phyloP scores from a whole-genome alignment of 2,329 filamentous ascomycete species.

The Pseudogymnoascus sp. region DNA sequence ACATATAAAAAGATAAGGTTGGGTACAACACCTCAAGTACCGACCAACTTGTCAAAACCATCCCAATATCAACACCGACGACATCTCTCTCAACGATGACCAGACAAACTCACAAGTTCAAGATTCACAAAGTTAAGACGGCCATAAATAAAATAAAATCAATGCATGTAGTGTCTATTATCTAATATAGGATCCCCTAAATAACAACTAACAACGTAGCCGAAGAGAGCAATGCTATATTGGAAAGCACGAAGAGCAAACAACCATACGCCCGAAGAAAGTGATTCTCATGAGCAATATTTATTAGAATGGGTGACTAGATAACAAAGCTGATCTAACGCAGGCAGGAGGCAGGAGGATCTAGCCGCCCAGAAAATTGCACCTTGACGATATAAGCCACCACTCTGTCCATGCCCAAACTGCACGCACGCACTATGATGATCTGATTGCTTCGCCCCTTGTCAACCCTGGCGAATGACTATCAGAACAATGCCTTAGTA shows the following conservation, averaged over 20 bases:
- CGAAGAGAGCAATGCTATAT: slow-evolving; percentile 7
- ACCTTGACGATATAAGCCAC: slow-evolving; percentile 4
- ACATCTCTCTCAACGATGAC: background rate
- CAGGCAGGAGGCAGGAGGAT: slow-evolving; percentile 21
- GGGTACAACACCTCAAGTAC: background rate
- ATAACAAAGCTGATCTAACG: slow-evolving; percentile 26
- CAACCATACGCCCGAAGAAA: background rate
- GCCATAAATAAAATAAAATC: background rate
- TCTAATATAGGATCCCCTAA: slow-evolving; percentile 8
- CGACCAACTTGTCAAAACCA: background rate
- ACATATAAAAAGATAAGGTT: background rate
- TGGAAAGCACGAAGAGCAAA: background rate
- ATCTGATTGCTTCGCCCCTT: background rate
- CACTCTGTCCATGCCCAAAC: slow-evolving; percentile 5
- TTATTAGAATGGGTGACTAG: slow-evolving; percentile 27
- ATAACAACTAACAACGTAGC: background rate
- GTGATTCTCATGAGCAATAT: slow-evolving; percentile 14
- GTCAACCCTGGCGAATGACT: background rate
- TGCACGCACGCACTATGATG: background rate
- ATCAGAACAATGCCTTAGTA: slow-evolving; percentile 4
- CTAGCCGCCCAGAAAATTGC: slow-evolving; percentile 16
- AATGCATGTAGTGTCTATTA: slow-evolving; percentile 7
- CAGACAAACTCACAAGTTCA: background rate
- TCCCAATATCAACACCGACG: background rate
- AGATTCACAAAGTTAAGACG: background rate